Conservation (phyloP, 1,284 basidiomycete species). For the Melanopsichium pennsylvanicum region DNA sequence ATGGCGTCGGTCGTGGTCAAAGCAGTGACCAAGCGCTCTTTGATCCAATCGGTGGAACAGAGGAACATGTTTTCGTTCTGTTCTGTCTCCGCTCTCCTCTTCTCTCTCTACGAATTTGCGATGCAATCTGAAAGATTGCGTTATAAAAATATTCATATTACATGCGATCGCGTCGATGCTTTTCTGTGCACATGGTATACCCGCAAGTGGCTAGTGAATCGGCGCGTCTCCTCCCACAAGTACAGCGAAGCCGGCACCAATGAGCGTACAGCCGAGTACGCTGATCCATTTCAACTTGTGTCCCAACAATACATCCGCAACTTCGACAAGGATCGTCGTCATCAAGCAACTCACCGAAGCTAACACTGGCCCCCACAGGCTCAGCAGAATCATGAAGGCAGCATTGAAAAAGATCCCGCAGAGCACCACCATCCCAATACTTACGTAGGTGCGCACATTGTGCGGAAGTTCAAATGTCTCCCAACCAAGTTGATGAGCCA, state of each 20-base stretch:
- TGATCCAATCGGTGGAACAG: too few species aligned
- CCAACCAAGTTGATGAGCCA: constrained; percentile 48
- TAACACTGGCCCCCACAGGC: constrained; percentile 63
- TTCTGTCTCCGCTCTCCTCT: too few species aligned
- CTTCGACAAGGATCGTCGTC: constrained; percentile 61
- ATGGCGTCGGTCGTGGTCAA: too few species aligned
- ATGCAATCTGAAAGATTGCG: too few species aligned
- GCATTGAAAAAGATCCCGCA: constrained; percentile 64
- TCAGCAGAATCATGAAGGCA: constrained; percentile 58
- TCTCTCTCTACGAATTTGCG: too few species aligned
- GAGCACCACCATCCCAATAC: constrained; percentile 40
- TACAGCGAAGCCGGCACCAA: constrained; percentile 57
- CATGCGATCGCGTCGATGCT: too few species aligned
- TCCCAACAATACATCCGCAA: constrained; percentile 55
- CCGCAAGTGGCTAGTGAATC: constrained; percentile 23
- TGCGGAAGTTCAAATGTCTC: constrained; percentile 59
- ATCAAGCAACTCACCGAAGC: constrained; percentile 62
- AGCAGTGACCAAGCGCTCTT: too few species aligned
- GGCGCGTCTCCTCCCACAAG: constrained; percentile 48
- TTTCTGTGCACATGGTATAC: too few species aligned
- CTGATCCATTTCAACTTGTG: constrained; percentile 53
- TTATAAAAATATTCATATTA: too few species aligned
- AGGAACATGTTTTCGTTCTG: too few species aligned
- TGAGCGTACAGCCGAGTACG: constrained; percentile 53
- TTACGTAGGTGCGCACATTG: constrained; percentile 36